Conservation (phyloP, 768 basidiomycete species). For the Lentinula sp. region DNA sequence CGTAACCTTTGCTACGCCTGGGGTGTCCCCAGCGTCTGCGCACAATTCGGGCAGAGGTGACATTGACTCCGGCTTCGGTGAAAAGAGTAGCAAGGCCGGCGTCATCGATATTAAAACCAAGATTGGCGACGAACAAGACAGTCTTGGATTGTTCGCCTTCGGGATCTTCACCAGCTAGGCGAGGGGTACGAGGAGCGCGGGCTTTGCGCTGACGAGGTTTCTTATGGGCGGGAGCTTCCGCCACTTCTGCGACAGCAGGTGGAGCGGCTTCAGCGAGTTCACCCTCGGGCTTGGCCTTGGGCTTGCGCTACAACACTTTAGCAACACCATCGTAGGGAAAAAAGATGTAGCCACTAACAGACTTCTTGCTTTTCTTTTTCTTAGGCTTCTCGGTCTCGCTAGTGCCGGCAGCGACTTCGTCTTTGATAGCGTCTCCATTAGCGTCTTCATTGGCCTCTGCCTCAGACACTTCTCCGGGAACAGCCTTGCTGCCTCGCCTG, state of each 20-base stretch:
- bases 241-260: constrained; percentile 29
- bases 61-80: constrained; percentile 77
- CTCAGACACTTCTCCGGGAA: constrained; percentile 85
- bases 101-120: constrained; percentile 91
- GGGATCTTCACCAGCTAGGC: constrained; percentile 78
- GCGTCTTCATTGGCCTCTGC: constrained; percentile 75
- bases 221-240: constrained; percentile 30
- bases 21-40: constrained; percentile 78
- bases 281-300: constrained; percentile 29
- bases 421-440: constrained; percentile 48
- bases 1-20: constrained; percentile 92
- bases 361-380: constrained; percentile 66
- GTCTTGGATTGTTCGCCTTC: constrained; percentile 84
- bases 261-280: constrained; percentile 33
- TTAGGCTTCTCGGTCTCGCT: constrained; percentile 75
- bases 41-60: constrained; percentile 86
- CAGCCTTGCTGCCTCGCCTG: constrained; percentile 81
- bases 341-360: constrained; percentile 34
- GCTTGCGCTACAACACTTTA: constrained; percentile 46
- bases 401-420: constrained; percentile 49
- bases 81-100: constrained; percentile 75
- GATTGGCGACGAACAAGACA: constrained; percentile 95
- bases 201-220: constrained; percentile 54
- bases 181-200: constrained; percentile 50
- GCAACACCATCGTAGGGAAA: constrained; percentile 10